Base-by-base conservation (phyloP, 257 asterid genomes). In the Gynochthodes officinalis region DNA sequence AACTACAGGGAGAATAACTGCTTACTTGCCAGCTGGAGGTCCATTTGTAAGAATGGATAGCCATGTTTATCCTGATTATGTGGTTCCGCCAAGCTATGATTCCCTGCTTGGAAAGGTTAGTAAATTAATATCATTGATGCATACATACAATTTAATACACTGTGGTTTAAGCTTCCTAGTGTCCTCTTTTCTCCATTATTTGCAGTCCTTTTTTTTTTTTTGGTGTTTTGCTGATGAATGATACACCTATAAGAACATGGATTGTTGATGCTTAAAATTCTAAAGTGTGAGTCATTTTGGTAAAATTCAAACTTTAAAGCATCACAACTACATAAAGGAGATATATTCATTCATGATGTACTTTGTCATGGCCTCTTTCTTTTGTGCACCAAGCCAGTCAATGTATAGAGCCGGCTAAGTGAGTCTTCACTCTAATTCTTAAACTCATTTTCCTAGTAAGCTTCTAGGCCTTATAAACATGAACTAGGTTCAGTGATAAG, bases 11-110 rank as follows among this genome's bases (percentile, higher is more conserved):
- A 92, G 93, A 83, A 86, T 95, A 82, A 95, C 99, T 70, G 44
- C 98, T 61, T 92, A 95, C 80, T 80, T 95, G 86, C 99, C 99
- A 58, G 81, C 98, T 74, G 99, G 99, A 82, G 99, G 99, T 72
- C 98, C 98, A 23, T 95, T 95, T 80, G 97, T 90, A 64, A 86
- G 99, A 73, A 95, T 95, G 99, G 99, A 95, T 81, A 95, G 98
- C 90, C 99, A 95, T 78, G 94, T 95, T 69, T 95, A 95, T 81
- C 93, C 97, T 32, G 98, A 86, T 82, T 95, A 95, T 73, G 98
- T 92, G 86, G 99, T 95, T 76, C 99, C 99, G 69, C 99, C 99
- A 43, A 95, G 96, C 86, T 95, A 95, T 60, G 99, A 95, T 84
- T 95, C 99, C 73, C 87, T 95, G 75, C 94, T 95, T 55, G 99